Percentiles rank a stretch among this genome's conserved stretches.
These are phyloP conservation scores for Massariosphaeria phaeospora DNA, from an alignment of 495 filamentous ascomycete species.

Conservation along the genomic window DNA sequence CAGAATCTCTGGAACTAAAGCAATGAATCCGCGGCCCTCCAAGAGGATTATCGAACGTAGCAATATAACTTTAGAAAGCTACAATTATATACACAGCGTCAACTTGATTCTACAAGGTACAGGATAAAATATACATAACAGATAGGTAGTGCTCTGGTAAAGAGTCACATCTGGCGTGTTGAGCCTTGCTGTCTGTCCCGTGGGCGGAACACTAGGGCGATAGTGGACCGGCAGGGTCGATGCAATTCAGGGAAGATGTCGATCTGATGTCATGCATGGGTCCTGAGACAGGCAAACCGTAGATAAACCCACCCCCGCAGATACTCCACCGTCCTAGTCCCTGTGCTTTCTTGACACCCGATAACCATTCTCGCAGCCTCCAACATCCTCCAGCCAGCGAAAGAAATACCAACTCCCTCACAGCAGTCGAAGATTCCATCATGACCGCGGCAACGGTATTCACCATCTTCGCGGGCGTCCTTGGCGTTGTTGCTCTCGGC, in stretches of 20 bases:
- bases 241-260: too few species aligned
- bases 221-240: background rate
- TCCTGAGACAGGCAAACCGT: slow-evolving; percentile 2
- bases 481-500: slow-evolving; percentile 24
- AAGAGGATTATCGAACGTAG: too few species aligned
- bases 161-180: too few species aligned
- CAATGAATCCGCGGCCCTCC: too few species aligned
- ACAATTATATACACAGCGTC: too few species aligned
- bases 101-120: too few species aligned
- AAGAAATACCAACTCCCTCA: slow-evolving; percentile 1
- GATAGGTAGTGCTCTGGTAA: too few species aligned
- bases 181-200: too few species aligned
- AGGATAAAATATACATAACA: too few species aligned
- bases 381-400: too few species aligned
- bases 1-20: too few species aligned
- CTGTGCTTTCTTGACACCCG: background rate
- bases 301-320: slow-evolving; percentile 2
- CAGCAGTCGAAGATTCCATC: background rate
- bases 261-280: slow-evolving; percentile 1
- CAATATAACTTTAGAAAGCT: too few species aligned
- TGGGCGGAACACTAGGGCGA: background rate
- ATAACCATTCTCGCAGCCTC: background rate
- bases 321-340: background rate
- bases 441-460: slow-evolving; percentile 27
- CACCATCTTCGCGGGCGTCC: slow-evolving; percentile 28